Percentiles rank a stretch among this genome's conserved stretches.
Conservation (phyloP, 2,329 filamentous ascomycete genomes). For the Neonectria faginata region DNA sequence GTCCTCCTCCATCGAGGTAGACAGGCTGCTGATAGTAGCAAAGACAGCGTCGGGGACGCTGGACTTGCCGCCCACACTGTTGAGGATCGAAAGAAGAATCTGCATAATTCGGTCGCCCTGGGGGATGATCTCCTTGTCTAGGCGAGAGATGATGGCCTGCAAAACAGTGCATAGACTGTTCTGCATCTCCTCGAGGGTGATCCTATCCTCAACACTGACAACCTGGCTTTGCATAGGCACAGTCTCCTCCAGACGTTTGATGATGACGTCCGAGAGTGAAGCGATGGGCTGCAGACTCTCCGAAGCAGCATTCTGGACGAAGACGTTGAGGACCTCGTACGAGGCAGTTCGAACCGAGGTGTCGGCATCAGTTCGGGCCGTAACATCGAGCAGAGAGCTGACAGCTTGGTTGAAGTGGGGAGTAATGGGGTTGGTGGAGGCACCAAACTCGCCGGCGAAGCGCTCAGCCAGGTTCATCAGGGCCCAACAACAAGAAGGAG, state of each 20-base stretch:
- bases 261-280: constrained; percentile 85
- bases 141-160: constrained; percentile 88
- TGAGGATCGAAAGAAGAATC: constrained; percentile 83
- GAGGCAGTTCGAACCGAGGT: constrained; percentile 92
- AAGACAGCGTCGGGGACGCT: constrained; percentile 96
- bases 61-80: constrained; percentile 83
- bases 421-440: constrained; percentile 82
- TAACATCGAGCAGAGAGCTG: constrained; percentile 84
- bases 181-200: constrained; percentile 97
- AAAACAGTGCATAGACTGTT: constrained; percentile 93
- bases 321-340: constrained; percentile 96
- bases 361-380: constrained; percentile 84
- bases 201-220: constrained; percentile 95
- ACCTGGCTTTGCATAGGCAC: constrained; percentile 91
- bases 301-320: constrained; percentile 89
- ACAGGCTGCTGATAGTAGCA: constrained; percentile 89
- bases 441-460: constrained; percentile 88
- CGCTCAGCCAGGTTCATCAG: constrained; percentile 98
- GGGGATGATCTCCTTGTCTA: constrained; percentile 91
- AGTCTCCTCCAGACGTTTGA: constrained; percentile 91
- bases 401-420: constrained; percentile 95
- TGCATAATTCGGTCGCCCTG: constrained; percentile 96
- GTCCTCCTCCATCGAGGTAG: constrained; percentile 90
- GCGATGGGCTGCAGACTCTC: constrained; percentile 87
- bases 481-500: constrained; percentile 98